phyloP scores from a whole-genome alignment of 2,329 filamentous ascomycete species.

The Pseudocercospora fuligena region DNA sequence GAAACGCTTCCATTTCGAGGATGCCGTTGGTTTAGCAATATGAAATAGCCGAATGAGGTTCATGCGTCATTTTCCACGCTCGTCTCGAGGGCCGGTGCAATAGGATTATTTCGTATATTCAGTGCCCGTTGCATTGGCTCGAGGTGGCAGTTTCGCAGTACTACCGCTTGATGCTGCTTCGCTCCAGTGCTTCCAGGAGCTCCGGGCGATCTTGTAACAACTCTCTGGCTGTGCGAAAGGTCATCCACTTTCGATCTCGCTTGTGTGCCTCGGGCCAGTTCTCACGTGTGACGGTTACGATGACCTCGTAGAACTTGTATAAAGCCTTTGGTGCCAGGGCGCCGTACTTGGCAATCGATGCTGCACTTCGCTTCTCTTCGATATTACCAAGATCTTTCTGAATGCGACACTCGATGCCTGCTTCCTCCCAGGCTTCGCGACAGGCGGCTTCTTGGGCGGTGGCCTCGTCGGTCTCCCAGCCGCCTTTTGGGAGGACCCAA shows the following conservation, averaged over 20 bases:
- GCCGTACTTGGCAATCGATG: constrained; percentile 41
- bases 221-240: constrained; percentile 78
- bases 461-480: constrained; percentile 94
- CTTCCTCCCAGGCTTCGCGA: constrained; percentile 97
- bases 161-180: constrained; percentile 57
- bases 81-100: not conserved
- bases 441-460: constrained; percentile 81
- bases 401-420: constrained; percentile 84
- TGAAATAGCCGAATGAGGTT: not conserved
- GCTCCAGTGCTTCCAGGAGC: constrained; percentile 82
- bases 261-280: constrained; percentile 96
- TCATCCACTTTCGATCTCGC: constrained; percentile 87
- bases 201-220: constrained; percentile 80
- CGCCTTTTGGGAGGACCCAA: constrained; percentile 97
- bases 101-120: not conserved
- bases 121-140: not conserved
- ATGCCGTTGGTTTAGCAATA: not conserved
- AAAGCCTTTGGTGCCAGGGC: constrained; percentile 70
- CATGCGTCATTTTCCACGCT: not conserved
- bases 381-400: constrained; percentile 86
- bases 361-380: constrained; percentile 69
- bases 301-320: constrained; percentile 85
- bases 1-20: not conserved
- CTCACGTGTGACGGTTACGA: constrained; percentile 81
- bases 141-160: constrained; percentile 5